Conservation (phyloP, 73 alveolate species). For the Vitrella brassicaformis region DNA sequence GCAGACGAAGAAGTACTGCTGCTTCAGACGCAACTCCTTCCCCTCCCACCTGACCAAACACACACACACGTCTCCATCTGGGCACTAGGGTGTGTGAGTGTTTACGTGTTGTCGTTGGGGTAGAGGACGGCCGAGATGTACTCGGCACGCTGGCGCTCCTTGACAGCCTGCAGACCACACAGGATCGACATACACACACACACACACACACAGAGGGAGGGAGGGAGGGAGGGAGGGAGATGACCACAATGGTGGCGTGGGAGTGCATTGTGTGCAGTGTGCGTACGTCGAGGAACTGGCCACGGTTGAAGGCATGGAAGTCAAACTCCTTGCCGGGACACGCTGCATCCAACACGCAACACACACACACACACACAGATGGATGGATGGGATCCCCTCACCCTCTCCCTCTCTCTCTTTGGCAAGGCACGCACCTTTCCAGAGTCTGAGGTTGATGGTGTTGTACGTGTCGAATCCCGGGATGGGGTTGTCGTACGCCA, state of each 20-base stretch:
- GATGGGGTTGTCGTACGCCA: slow-evolving; percentile 98
- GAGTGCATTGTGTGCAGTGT: too few species aligned
- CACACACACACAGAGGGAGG: neutral
- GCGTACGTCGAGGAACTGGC: slow-evolving; percentile 53
- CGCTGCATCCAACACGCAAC: slow-evolving; percentile 21
- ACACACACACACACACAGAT: neutral
- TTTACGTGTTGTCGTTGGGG: slow-evolving; percentile 71
- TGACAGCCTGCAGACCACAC: slow-evolving; percentile 45
- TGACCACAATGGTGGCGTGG: too few species aligned
- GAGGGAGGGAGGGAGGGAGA: too few species aligned
- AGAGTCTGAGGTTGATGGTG: slow-evolving; percentile 84
- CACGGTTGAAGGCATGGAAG: slow-evolving; percentile 69
- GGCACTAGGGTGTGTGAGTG: neutral
- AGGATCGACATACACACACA: slow-evolving; percentile 2
- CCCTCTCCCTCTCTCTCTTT: too few species aligned
- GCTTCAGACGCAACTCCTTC: slow-evolving; percentile 91
- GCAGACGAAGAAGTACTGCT: slow-evolving; percentile 93
- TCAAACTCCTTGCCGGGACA: slow-evolving; percentile 77
- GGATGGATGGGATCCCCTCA: too few species aligned
- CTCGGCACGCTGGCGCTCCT: slow-evolving; percentile 84
- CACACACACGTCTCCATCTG: neutral
- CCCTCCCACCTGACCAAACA: slow-evolving; percentile 54
- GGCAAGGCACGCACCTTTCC: slow-evolving; percentile 56
- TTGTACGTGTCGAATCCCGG: slow-evolving; percentile 95
- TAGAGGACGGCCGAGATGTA: slow-evolving; percentile 94